phyloP scores from a whole-genome alignment of 2,329 filamentous ascomycete genomes.

The Trichoderma sp. region DNA sequence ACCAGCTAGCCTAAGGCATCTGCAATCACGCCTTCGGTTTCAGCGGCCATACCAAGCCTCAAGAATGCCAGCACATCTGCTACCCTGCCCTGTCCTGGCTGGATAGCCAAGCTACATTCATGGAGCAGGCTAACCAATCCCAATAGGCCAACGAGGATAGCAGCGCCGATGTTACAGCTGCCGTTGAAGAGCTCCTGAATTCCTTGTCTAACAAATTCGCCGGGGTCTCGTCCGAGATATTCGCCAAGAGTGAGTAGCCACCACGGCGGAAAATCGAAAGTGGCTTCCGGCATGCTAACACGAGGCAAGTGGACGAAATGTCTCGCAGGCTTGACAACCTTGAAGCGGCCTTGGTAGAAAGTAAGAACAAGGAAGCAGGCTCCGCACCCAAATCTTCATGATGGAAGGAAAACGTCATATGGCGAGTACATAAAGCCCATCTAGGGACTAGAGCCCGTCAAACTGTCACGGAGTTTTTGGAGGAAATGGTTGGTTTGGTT shows the following conservation, averaged over 20 bases:
- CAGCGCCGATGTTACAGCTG: conserved; percentile 62
- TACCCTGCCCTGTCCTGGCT: not conserved
- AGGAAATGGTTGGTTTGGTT: not conserved
- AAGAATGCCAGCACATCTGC: not conserved
- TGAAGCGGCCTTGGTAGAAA: conserved; percentile 66
- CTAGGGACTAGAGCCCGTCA: not conserved
- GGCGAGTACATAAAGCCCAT: not conserved
- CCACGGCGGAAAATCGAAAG: not conserved
- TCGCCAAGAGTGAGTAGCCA: conserved; percentile 70
- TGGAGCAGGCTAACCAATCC: not conserved
- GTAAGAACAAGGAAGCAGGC: conserved; percentile 44
- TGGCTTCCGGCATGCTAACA: conserved; percentile 19
- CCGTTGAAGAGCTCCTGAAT: conserved; percentile 83
- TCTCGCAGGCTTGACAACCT: conserved; percentile 78
- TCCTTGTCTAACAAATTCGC: conserved; percentile 83
- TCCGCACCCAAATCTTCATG: conserved; percentile 23
- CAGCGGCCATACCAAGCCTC: not conserved
- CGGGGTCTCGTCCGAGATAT: conserved; percentile 78
- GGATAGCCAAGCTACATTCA: not conserved
- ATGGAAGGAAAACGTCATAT: not conserved
- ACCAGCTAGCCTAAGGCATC: not conserved
- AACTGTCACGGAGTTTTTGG: conserved; percentile 10
- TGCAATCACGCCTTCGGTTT: not conserved
- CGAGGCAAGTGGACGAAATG: conserved; percentile 85
- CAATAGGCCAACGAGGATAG: conserved; percentile 12